Conservation (phyloP, 768 basidiomycete genomes). For the Boletellus emodensis region DNA sequence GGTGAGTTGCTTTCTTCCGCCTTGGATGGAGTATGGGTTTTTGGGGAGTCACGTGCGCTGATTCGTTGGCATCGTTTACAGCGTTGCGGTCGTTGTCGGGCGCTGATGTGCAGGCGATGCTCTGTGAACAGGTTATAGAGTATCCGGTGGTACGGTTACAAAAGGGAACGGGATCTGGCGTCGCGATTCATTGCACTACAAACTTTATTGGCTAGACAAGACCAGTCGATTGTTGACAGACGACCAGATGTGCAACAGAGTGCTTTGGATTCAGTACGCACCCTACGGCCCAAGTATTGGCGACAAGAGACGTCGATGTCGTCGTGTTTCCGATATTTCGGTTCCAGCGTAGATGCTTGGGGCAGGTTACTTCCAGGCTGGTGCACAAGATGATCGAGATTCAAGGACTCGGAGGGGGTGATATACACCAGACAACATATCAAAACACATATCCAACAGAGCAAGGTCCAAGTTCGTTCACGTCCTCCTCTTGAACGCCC, state of each 20-base stretch:
- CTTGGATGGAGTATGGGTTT: not conserved
- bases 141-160: not conserved
- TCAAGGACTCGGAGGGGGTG: not conserved
- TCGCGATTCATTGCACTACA: not conserved
- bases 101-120: constrained; percentile 24
- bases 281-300: no score
- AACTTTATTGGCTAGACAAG: no score
- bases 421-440: not conserved
- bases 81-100: constrained; percentile 24
- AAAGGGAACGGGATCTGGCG: not conserved
- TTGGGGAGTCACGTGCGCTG: not conserved
- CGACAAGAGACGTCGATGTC: no score
- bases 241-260: no score
- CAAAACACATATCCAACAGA: not conserved
- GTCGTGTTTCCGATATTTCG: no score
- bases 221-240: no score
- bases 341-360: no score
- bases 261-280: no score
- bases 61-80: constrained; percentile 4
- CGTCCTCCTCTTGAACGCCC: constrained; percentile 22
- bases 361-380: no score
- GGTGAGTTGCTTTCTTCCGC: constrained; percentile 32
- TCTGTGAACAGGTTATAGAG: constrained; percentile 26
- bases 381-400: no score
- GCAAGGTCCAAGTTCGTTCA: not conserved